Percentiles rank a stretch among this genome's conserved stretches.
These are phyloP conservation scores for Chara braunii DNA, from an alignment of 139 green algal species.

Conservation along the genomic window DNA sequence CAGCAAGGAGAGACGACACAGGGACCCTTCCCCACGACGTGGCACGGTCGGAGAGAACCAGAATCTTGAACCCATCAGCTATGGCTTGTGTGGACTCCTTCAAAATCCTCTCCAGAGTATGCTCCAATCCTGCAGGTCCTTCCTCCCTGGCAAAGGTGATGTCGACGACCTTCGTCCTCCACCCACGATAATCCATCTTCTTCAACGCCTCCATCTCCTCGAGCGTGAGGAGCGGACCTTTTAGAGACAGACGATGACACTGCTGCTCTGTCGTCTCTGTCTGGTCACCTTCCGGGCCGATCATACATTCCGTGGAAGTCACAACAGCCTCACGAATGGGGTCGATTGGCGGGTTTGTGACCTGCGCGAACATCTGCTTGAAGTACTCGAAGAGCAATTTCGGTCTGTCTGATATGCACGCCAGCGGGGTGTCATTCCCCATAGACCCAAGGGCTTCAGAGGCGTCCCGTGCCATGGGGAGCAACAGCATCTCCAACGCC, in stretches of 20 bases:
- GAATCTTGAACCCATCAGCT: constrained; percentile 61
- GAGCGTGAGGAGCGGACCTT: constrained; percentile 70
- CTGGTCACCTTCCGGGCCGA: constrained; percentile 86
- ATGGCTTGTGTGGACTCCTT: constrained; percentile 66
- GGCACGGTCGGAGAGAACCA: constrained; percentile 68
- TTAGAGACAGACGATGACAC: constrained; percentile 66
- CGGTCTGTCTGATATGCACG: constrained; percentile 64
- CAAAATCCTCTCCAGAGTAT: constrained; percentile 64
- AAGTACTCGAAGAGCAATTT: constrained; percentile 91
- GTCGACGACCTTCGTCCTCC: constrained; percentile 64
- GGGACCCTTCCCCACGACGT: constrained; percentile 54
- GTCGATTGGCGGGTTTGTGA: constrained; percentile 95
- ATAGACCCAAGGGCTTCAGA: constrained; percentile 89
- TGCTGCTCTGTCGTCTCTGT: constrained; percentile 47
- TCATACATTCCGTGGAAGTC: constrained; percentile 78
- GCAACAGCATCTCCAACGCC: constrained; percentile 79
- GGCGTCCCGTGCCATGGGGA: constrained; percentile 65
- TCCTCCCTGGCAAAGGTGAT: constrained; percentile 65
- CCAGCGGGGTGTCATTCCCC: constrained; percentile 88
- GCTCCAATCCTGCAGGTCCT: constrained; percentile 61
- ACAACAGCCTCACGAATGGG: constrained; percentile 90
- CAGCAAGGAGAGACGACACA: constrained; percentile 70
- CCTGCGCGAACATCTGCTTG: constrained; percentile 95
- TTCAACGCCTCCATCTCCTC: constrained; percentile 61
- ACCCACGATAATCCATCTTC: constrained; percentile 40